Evolutionary conservation across 2,329 filamentous ascomycete species (phyloP), one percentile per base, ranked within the genome.

Genomic region (Fusarium agapanthi): DNA sequence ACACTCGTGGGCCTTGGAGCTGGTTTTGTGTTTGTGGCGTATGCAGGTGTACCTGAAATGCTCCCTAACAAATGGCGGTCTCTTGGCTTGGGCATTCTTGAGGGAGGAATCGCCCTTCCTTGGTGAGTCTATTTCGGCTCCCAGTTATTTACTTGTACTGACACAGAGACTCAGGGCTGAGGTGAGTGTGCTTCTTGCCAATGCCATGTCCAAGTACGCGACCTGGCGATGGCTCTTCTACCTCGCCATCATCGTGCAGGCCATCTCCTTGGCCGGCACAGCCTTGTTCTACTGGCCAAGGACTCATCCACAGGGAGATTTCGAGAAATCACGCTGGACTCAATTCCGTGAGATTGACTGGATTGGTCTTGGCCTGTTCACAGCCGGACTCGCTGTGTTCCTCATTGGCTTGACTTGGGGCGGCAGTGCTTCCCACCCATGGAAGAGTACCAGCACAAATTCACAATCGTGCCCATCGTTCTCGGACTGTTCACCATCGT

Each of bases 151-250:
- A 1, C 0, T 2, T 10, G 4, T 28, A 15, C 50, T 65, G 30
- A 65, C 26, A 3, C 1, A 1, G 8, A 9, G 6, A 2, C 0
- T 7, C 5, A 68, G 65, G 65, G 55, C 48, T 2, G 37, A 63
- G 3, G 26, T 67, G 1, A 38, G 56, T 8, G 64, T 63, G 9
- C 34, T 69, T 1, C 56, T 69, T 0, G 56, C 35, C 1, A 61
- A 67, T 20, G 51, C 57, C 4, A 13, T 69, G 34, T 44, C 57
- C 12, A 26, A 63, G 63, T 69, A 62, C 4, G 66, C 66, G 3
- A 55, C 63, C 0, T 69, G 66, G 66, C 44, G 66, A 32, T 69
- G 66, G 66, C 22, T 69, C 6, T 69, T 69, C n/a, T 69, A 67
- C 14, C 37, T 69, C 2, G 66, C 63, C n/a, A 43, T 69, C 20